Evolutionary conservation across 257 asterid genomes (phyloP), one percentile per base, ranked within the genome.

Genomic region (Solanum sitiens): DNA sequence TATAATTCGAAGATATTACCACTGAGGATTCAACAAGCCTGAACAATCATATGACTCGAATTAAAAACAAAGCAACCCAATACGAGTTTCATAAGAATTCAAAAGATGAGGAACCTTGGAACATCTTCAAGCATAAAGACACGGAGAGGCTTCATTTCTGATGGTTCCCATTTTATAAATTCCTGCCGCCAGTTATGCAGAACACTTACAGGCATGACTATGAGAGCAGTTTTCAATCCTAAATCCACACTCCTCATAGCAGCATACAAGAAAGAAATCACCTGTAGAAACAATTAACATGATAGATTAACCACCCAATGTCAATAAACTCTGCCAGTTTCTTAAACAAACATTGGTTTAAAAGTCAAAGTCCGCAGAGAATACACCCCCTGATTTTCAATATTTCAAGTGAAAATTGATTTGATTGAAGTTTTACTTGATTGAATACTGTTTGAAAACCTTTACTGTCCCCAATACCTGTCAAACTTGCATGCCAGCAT

Each of bases 151-250:
- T 97, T 96, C 70, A 95, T 87, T 94, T 97, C 99, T 85, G 95
- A 91, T 67, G 99, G 99, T 82, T 93, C 92, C 99, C 99, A 97
- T 87, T 97, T 97, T 92, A 82, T 87, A 89, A 97, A 97, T 92
- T 97, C 99, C 59, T 89, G 90, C 72, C 98, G 93, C 99, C 99
- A 97, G 89, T 97, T 95, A 94, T 95, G 99, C 92, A 93, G 89
- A 83, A 97, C 99, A 90, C 99, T 97, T 61, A 97, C 98, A 85
- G 99, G 99, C 50, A 98, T 95, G 89, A 97, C 99, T 70, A 95
- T 94, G 86, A 97, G 98, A 45, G 96, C 99, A 83, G 99, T 94
- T 92, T 75, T 95, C 86, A 96, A 91, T 85, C 99, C 98, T 87
- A 97, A 89, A 92, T 95, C 96, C 86, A 92, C 95, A 90, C 91